Conservation (phyloP, 2,329 filamentous ascomycete genomes). For the Microascus cirrosus region DNA sequence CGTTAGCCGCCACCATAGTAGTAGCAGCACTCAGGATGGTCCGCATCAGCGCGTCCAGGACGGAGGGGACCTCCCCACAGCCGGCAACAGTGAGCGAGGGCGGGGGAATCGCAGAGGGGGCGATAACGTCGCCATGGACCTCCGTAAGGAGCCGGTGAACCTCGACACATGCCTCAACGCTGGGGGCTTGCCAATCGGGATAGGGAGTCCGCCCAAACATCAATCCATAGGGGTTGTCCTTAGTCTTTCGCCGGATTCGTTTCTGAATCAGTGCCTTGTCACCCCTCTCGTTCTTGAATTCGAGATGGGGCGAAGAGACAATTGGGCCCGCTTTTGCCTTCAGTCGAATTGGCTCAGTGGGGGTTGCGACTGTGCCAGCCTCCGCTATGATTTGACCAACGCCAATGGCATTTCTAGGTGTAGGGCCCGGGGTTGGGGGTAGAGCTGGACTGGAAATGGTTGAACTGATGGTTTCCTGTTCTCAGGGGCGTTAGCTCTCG, state of each 20-base stretch:
- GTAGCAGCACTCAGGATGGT: conserved; percentile 42
- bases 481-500: not conserved
- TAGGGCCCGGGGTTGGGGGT: not conserved
- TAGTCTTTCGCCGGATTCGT: conserved; percentile 14
- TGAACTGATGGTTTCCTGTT: not conserved
- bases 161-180: conserved; percentile 55
- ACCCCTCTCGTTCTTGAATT: not conserved
- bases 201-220: conserved; percentile 53
- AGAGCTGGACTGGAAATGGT: not conserved
- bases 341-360: not conserved
- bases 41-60: conserved; percentile 41
- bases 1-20: conserved; percentile 41
- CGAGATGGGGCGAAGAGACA: not conserved
- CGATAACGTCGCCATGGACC: conserved; percentile 52
- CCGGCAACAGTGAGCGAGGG: conserved; percentile 64
- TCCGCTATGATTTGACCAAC: not conserved
- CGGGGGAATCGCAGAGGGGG: conserved; percentile 55
- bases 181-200: conserved; percentile 55
- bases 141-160: conserved; percentile 55
- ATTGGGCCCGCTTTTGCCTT: not conserved
- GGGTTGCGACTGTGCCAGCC: not conserved
- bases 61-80: conserved; percentile 44
- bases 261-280: not conserved
- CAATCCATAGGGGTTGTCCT: conserved; percentile 33
- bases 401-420: not conserved